Evolutionary conservation across 1,284 basidiomycete genomes (phyloP).

Genomic region (Cryptococcus jaspeensis): DNA sequence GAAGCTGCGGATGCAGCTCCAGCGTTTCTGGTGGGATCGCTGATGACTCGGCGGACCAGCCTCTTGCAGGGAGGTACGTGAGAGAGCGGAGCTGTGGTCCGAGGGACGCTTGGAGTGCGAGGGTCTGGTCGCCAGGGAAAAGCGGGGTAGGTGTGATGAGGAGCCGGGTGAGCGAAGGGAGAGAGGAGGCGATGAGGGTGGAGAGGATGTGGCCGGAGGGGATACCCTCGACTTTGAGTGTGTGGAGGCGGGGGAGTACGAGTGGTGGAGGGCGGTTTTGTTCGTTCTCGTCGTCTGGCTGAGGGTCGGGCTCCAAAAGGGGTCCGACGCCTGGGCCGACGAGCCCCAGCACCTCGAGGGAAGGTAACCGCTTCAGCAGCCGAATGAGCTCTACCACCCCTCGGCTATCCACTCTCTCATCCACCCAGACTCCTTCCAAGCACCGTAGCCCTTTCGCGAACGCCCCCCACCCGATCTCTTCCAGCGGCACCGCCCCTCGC

Average conservation of each 20-base stretch:
- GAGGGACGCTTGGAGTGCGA: slow-evolving; percentile 64
- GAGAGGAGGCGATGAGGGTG: slow-evolving; percentile 60
- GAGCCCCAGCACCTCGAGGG: slow-evolving; percentile 50
- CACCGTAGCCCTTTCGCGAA: slow-evolving; percentile 53
- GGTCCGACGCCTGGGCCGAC: slow-evolving; percentile 4
- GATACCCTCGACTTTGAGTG: slow-evolving; percentile 65
- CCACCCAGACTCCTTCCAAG: slow-evolving; percentile 64
- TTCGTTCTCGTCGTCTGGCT: too few relatives aligned
- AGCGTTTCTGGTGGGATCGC: slow-evolving; percentile 15
- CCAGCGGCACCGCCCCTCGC: slow-evolving; percentile 44
- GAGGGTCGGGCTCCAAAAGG: background rate
- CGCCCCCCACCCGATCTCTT: slow-evolving; percentile 55
- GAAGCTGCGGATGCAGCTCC: slow-evolving; percentile 45
- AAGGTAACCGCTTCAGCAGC: slow-evolving; percentile 60
- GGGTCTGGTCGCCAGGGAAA: slow-evolving; percentile 51
- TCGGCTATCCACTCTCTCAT: slow-evolving; percentile 36
- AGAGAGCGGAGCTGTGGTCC: slow-evolving; percentile 63
- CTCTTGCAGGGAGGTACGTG: slow-evolving; percentile 64
- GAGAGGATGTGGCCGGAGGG: slow-evolving; percentile 65
- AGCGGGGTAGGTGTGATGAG: slow-evolving; percentile 65
- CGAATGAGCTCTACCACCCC: slow-evolving; percentile 45
- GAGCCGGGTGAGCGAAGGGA: slow-evolving; percentile 67
- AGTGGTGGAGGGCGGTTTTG: slow-evolving; percentile 29
- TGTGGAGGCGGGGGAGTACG: slow-evolving; percentile 63
- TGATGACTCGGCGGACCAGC: slow-evolving; percentile 56